phyloP scores from a whole-genome alignment of 495 filamentous ascomycete genomes.

The Aspergillus taichungensis region DNA sequence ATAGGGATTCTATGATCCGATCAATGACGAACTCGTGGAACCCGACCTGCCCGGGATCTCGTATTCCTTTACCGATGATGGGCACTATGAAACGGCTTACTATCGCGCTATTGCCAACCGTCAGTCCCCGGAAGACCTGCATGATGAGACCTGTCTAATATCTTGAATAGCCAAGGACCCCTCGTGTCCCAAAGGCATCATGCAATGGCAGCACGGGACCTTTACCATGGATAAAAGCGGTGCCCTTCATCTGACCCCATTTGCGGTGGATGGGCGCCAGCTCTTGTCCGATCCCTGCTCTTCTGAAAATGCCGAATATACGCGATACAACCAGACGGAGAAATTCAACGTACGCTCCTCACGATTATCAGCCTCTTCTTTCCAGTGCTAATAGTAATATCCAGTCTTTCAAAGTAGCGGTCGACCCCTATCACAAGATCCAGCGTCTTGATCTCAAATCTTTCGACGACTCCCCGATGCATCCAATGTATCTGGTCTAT shows the following conservation, averaged over 20 bases:
- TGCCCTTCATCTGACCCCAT: slow-evolving; percentile 52
- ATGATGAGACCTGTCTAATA: neutral
- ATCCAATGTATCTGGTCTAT: slow-evolving; percentile 66
- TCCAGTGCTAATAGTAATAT: slow-evolving; percentile 9
- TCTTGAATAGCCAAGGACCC: slow-evolving; percentile 47
- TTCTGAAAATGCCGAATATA: slow-evolving; percentile 45
- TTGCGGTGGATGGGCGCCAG: slow-evolving; percentile 64
- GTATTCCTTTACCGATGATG: slow-evolving; percentile 68
- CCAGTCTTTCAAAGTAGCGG: slow-evolving; percentile 53
- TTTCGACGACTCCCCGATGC: slow-evolving; percentile 58
- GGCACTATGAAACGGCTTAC: slow-evolving; percentile 64
- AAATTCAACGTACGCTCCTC: slow-evolving; percentile 45
- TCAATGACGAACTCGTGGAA: slow-evolving; percentile 60
- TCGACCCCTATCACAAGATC: slow-evolving; percentile 54
- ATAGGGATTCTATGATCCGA: slow-evolving; percentile 67
- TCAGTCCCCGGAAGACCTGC: slow-evolving; percentile 29
- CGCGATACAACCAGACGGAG: slow-evolving; percentile 62
- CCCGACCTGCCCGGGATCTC: slow-evolving; percentile 67
- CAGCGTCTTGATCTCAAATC: slow-evolving; percentile 57
- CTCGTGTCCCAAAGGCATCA: slow-evolving; percentile 55
- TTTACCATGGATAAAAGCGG: slow-evolving; percentile 48
- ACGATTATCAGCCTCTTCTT: neutral
- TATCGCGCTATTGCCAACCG: slow-evolving; percentile 69
- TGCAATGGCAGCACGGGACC: slow-evolving; percentile 74
- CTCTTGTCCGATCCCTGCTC: slow-evolving; percentile 60